Evolutionary conservation across 495 filamentous ascomycete genomes (phyloP).

Genomic region (Penicillium pancosmium): DNA sequence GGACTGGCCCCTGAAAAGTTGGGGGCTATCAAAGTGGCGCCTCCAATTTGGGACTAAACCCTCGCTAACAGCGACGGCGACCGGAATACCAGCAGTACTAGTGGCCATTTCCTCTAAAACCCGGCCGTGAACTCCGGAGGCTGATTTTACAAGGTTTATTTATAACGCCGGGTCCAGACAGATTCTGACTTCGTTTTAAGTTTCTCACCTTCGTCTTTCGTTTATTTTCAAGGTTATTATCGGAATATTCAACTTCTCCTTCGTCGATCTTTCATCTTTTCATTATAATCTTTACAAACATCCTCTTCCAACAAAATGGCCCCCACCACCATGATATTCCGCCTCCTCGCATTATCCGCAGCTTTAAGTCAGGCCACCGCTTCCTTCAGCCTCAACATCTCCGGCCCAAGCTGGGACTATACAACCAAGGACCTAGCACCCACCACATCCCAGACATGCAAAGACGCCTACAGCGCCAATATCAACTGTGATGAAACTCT

Average conservation of each 20-base stretch:
- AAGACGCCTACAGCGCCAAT: slow-evolving; percentile 34
- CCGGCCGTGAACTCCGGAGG: not conserved
- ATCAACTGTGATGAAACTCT: slow-evolving; percentile 34
- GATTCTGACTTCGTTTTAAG: not conserved
- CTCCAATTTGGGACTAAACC: slow-evolving; percentile 1
- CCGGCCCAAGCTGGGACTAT: slow-evolving; percentile 30
- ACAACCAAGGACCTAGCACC: slow-evolving; percentile 29
- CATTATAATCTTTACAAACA: slow-evolving; percentile 9
- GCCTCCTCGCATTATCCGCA: slow-evolving; percentile 20
- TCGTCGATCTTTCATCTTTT: not conserved
- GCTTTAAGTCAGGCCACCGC: slow-evolving; percentile 21
- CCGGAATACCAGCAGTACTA: not conserved
- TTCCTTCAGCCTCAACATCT: slow-evolving; percentile 30
- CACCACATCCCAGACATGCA: slow-evolving; percentile 34
- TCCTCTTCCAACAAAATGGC: slow-evolving; percentile 12
- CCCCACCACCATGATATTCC: slow-evolving; percentile 14
- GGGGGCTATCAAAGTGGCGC: slow-evolving; percentile 14
- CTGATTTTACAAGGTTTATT: not conserved
- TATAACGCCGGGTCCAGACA: not conserved
- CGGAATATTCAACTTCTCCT: not conserved
- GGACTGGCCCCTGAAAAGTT: slow-evolving; percentile 9
- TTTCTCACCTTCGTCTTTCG: slow-evolving; percentile 11
- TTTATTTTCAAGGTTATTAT: slow-evolving; percentile 2
- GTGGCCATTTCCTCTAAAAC: not conserved
- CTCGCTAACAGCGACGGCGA: slow-evolving; percentile 2